phyloP scores from a whole-genome alignment of 2,329 filamentous ascomycete species.

The Neoscytalidium dimidiatum region DNA sequence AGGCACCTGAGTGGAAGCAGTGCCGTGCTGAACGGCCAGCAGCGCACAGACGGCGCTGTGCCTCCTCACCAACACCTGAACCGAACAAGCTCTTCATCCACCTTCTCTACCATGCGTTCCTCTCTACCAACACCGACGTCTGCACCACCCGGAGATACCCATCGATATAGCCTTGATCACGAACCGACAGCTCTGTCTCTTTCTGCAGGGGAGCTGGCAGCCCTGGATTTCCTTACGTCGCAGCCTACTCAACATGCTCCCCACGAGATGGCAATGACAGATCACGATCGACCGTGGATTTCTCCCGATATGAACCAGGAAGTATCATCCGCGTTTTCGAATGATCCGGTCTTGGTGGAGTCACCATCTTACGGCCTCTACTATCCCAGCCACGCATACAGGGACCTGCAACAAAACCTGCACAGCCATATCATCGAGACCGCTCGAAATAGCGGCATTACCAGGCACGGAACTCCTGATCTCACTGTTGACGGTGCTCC shows the following conservation, averaged over 20 bases:
- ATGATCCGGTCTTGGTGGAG: slow-evolving; percentile 6
- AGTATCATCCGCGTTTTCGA: slow-evolving; percentile 15
- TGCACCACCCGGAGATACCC: slow-evolving; percentile 18
- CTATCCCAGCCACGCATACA: slow-evolving; percentile 24
- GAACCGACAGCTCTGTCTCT: neutral
- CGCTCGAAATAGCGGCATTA: slow-evolving; percentile 21
- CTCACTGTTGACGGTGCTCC: neutral
- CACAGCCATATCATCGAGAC: slow-evolving; percentile 25
- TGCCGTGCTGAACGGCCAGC: neutral
- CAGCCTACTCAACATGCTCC: slow-evolving; percentile 4
- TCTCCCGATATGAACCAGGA: slow-evolving; percentile 15
- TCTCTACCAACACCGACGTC: slow-evolving; percentile 3
- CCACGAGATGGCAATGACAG: neutral
- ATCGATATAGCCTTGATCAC: slow-evolving; percentile 21
- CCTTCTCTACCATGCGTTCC: slow-evolving; percentile 10
- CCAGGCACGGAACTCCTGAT: slow-evolving; percentile 22
- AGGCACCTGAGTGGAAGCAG: neutral
- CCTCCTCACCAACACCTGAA: neutral
- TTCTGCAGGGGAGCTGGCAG: slow-evolving; percentile 16
- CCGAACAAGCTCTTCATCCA: slow-evolving; percentile 5
- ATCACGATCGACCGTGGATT: slow-evolving; percentile 13
- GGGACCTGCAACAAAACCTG: slow-evolving; percentile 25
- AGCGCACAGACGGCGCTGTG: neutral
- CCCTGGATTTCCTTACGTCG: slow-evolving; percentile 15
- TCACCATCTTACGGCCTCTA: slow-evolving; percentile 23